Percentiles rank a stretch among this genome's conserved stretches.
Evolutionary conservation across 2,329 filamentous ascomycete species (phyloP).

Genomic region (Pyrenophora tritici-repentis): DNA sequence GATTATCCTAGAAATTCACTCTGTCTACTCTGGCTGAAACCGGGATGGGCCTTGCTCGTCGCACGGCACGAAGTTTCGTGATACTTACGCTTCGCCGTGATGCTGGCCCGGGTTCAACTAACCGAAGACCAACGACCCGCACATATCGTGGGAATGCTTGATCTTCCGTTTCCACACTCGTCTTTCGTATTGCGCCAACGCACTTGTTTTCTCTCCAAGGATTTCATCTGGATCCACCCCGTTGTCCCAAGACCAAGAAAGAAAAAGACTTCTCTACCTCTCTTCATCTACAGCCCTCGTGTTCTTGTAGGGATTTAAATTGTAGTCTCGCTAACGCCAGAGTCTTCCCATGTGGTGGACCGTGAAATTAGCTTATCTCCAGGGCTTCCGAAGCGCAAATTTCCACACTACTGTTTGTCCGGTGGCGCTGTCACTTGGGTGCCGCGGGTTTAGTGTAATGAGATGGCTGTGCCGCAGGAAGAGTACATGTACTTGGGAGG

Average conservation of each 20-base stretch:
- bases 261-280: no score
- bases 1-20: conserved; percentile 4
- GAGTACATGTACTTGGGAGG: conserved; percentile 24
- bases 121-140: neutral
- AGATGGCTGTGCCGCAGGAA: conserved; percentile 11
- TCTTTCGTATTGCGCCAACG: no score
- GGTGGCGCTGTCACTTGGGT: conserved; percentile 10
- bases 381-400: conserved; percentile 20
- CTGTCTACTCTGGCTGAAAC: conserved; percentile 6
- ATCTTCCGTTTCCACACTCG: no score
- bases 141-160: no score
- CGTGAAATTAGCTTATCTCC: conserved; percentile 26
- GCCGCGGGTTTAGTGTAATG: conserved; percentile 20
- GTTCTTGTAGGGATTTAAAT: neutral
- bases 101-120: neutral
- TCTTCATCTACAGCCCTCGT: no score
- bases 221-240: no score
- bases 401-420: conserved; percentile 18
- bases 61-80: conserved; percentile 6
- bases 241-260: no score
- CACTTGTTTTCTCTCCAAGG: no score
- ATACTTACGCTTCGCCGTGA: neutral
- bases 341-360: neutral
- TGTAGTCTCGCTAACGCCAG: conserved; percentile 2
- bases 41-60: conserved; percentile 9